These are phyloP conservation scores for Globisporangium radiosum DNA, from an alignment of 352 stramenopile species.

Conservation along the genomic window DNA sequence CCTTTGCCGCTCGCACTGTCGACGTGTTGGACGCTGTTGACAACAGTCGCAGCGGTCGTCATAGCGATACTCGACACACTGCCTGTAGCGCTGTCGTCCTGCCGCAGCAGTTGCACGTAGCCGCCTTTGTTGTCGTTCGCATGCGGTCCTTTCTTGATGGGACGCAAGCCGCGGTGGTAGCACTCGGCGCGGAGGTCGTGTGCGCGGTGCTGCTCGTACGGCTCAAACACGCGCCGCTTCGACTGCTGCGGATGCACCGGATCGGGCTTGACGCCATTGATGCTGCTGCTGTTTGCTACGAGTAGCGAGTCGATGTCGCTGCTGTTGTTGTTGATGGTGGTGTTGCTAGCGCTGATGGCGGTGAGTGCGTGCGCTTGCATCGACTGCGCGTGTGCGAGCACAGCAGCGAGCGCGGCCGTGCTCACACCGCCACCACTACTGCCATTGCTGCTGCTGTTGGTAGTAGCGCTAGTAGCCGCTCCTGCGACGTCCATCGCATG, in stretches of 20 bases:
- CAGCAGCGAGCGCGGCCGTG: slow-evolving; percentile 1
- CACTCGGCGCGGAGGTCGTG: slow-evolving; percentile 75
- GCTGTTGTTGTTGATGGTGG: not conserved
- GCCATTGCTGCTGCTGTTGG: not conserved
- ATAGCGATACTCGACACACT: not conserved
- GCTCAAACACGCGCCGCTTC: slow-evolving; percentile 46
- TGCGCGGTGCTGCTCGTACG: slow-evolving; percentile 68
- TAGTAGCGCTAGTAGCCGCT: not conserved
- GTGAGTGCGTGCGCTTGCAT: not conserved
- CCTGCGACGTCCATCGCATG: not conserved
- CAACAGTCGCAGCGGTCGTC: slow-evolving; percentile 3
- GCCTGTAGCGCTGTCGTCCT: slow-evolving; percentile 28
- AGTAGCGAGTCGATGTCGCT: slow-evolving; percentile 66
- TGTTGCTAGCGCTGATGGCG: not conserved
- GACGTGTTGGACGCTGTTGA: not conserved
- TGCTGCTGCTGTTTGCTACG: slow-evolving; percentile 22
- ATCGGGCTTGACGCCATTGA: slow-evolving; percentile 30
- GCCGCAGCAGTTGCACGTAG: slow-evolving; percentile 65
- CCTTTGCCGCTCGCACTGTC: slow-evolving; percentile 8
- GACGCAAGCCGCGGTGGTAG: slow-evolving; percentile 65
- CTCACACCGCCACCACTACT: slow-evolving; percentile 2
- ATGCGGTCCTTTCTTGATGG: slow-evolving; percentile 75
- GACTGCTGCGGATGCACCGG: slow-evolving; percentile 28
- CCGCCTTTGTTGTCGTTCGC: slow-evolving; percentile 85
- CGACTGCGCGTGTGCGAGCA: not conserved